Percentiles rank a stretch among this genome's conserved stretches.
These are phyloP conservation scores for Achlya hypogyna DNA, from an alignment of 352 stramenopile species.

Conservation along the genomic window DNA sequence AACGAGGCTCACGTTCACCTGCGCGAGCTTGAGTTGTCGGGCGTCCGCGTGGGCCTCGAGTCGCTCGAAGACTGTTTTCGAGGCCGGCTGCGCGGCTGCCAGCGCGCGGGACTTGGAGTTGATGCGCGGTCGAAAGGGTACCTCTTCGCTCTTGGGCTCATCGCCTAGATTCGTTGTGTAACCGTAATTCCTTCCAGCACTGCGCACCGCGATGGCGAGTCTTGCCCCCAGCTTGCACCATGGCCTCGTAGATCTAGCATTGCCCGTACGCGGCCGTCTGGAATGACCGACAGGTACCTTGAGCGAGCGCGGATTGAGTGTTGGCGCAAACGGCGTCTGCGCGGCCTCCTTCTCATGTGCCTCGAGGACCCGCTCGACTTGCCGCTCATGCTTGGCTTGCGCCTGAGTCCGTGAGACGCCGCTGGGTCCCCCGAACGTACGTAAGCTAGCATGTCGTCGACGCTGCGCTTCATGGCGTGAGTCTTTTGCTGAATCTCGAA, in stretches of 20 bases:
- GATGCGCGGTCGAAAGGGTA: constrained; percentile 9
- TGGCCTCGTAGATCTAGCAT: constrained; percentile 18
- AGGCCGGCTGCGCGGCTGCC: not conserved
- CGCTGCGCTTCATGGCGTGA: constrained; percentile 4
- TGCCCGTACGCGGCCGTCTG: not conserved
- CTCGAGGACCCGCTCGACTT: constrained; percentile 8
- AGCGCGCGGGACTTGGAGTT: constrained; percentile 15
- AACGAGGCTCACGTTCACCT: not conserved
- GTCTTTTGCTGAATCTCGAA: constrained; percentile 17
- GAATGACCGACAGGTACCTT: not conserved
- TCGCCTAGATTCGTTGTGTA: not conserved
- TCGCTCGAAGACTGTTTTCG: constrained; percentile 8
- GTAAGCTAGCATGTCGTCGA: constrained; percentile 20
- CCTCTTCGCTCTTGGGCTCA: not conserved
- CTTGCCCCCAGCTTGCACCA: constrained; percentile 10
- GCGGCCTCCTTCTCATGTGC: not conserved
- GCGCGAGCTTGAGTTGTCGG: constrained; percentile 6
- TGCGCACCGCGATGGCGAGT: too few relatives aligned
- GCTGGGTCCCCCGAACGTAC: too few relatives aligned
- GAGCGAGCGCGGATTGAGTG: constrained; percentile 12
- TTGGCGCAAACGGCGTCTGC: constrained; percentile 8
- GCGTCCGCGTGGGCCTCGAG: constrained; percentile 10
- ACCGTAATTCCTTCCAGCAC: not conserved
- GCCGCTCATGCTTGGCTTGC: constrained; percentile 5
- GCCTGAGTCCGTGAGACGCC: too few relatives aligned